These are phyloP conservation scores for Russula emetica DNA, from an alignment of 768 basidiomycete genomes.

Conservation along the genomic window DNA sequence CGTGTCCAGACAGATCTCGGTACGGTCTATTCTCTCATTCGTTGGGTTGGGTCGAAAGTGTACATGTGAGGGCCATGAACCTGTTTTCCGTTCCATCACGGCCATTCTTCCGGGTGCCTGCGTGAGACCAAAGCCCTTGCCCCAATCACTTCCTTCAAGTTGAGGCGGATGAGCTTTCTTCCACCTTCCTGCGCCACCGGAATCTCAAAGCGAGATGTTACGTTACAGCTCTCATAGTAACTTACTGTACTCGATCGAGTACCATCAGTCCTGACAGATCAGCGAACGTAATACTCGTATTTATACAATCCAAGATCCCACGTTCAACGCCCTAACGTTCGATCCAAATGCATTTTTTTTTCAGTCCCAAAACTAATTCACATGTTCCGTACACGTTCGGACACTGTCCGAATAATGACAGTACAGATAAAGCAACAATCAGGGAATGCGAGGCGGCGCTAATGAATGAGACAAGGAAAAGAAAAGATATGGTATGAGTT, in stretches of 20 bases:
- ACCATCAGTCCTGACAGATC: background rate
- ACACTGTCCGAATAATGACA: constrained; percentile 25
- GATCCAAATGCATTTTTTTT: background rate
- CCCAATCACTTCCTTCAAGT: background rate
- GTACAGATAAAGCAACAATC: constrained; percentile 30
- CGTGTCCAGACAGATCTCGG: constrained; percentile 13
- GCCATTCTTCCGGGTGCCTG: no score
- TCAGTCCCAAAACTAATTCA: constrained; percentile 11
- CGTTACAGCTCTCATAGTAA: no score
- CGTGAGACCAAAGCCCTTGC: background rate
- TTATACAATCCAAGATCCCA: background rate
- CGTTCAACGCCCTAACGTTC: background rate
- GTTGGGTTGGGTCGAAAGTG: background rate
- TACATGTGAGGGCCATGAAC: background rate
- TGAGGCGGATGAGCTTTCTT: background rate
- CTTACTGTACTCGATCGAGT: no score
- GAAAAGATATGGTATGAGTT: constrained; percentile 12
- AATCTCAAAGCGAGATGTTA: background rate
- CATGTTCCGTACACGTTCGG: constrained; percentile 20
- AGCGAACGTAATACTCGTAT: background rate
- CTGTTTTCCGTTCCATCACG: background rate
- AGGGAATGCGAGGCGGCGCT: constrained; percentile 3
- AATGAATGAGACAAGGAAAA: constrained; percentile 13
- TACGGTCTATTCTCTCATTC: constrained; percentile 3
- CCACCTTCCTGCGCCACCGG: constrained; percentile 3